Conservation (phyloP, 2,329 filamentous ascomycete species). For the Elsinoe australis region DNA sequence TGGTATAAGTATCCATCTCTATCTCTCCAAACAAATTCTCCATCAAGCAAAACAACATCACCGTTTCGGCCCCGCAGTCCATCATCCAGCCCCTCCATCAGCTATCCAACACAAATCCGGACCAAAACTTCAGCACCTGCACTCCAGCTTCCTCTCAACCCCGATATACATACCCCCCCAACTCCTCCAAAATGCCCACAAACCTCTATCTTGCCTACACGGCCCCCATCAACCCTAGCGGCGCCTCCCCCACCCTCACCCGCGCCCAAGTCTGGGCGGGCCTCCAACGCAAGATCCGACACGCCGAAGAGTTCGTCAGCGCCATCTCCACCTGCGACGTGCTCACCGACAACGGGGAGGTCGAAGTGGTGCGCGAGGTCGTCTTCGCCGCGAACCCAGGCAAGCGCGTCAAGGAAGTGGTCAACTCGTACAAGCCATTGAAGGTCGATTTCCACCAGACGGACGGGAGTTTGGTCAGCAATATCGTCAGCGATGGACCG, state of each 20-base stretch:
- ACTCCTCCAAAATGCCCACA: slow-evolving; percentile 3
- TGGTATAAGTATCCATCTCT: slow-evolving; percentile 8
- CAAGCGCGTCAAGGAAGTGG: slow-evolving; percentile 32
- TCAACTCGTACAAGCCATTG: slow-evolving; percentile 37
- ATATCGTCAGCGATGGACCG: slow-evolving; percentile 37
- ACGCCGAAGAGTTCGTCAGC: slow-evolving; percentile 41
- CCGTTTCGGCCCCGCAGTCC: slow-evolving; percentile 12
- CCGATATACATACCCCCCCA: not conserved
- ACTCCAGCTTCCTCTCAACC: not conserved
- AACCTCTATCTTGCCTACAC: slow-evolving; percentile 37
- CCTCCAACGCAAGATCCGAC: slow-evolving; percentile 40
- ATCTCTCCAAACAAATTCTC: not conserved
- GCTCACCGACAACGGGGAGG: slow-evolving; percentile 30
- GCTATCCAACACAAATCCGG: too few species aligned
- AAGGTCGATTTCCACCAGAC: slow-evolving; percentile 42
- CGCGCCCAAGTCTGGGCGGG: slow-evolving; percentile 37
- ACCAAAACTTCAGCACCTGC: not conserved
- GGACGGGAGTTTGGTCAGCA: slow-evolving; percentile 38
- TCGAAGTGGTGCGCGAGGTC: slow-evolving; percentile 43
- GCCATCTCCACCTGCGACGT: slow-evolving; percentile 38
- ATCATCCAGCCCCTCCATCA: not conserved
- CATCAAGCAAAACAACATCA: not conserved
- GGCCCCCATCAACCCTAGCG: slow-evolving; percentile 38
- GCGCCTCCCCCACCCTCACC: slow-evolving; percentile 33
- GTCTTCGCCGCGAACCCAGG: slow-evolving; percentile 33